phyloP scores from a whole-genome alignment of 805 yeast genomes.

The Lipomyces anomalus region DNA sequence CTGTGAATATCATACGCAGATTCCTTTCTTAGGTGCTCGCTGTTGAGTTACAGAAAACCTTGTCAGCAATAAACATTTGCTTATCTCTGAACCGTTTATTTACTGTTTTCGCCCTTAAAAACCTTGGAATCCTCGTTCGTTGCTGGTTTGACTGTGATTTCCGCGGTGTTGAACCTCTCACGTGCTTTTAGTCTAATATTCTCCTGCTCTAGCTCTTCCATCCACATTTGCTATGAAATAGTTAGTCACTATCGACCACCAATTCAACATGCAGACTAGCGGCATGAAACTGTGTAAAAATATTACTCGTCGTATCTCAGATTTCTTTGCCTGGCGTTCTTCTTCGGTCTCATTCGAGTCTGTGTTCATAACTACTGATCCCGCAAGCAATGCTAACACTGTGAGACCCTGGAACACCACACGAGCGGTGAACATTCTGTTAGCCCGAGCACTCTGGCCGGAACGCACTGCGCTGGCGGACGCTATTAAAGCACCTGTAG shows the following conservation, averaged over 20 bases:
- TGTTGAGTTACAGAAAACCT: too few relatives aligned
- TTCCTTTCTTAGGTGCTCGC: too few relatives aligned
- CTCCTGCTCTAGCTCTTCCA: constrained; percentile 68
- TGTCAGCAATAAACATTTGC: too few relatives aligned
- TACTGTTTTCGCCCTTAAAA: too few relatives aligned
- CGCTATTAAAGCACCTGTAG: constrained; percentile 44
- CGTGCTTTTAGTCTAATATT: constrained; percentile 62
- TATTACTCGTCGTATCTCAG: constrained; percentile 69
- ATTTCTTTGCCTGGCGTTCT: constrained; percentile 52
- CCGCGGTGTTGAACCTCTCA: constrained; percentile 30
- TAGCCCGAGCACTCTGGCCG: constrained; percentile 66
- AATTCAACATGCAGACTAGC: too few relatives aligned
- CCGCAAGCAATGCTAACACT: constrained; percentile 64
- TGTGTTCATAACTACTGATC: constrained; percentile 39
- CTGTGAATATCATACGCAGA: too few relatives aligned
- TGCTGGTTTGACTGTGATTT: not conserved
- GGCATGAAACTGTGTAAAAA: too few relatives aligned
- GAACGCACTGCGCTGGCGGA: constrained; percentile 67
- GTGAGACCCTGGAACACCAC: constrained; percentile 75
- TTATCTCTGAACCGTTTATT: too few relatives aligned
- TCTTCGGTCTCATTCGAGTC: not conserved
- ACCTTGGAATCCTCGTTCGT: too few relatives aligned
- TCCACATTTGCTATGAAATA: constrained; percentile 59
- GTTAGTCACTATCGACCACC: constrained; percentile 43
- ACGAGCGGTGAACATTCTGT: constrained; percentile 76